Percentiles rank a stretch among this genome's conserved stretches.
Conservation (phyloP, 78 protist species). For the Emiliania huxleyi region DNA sequence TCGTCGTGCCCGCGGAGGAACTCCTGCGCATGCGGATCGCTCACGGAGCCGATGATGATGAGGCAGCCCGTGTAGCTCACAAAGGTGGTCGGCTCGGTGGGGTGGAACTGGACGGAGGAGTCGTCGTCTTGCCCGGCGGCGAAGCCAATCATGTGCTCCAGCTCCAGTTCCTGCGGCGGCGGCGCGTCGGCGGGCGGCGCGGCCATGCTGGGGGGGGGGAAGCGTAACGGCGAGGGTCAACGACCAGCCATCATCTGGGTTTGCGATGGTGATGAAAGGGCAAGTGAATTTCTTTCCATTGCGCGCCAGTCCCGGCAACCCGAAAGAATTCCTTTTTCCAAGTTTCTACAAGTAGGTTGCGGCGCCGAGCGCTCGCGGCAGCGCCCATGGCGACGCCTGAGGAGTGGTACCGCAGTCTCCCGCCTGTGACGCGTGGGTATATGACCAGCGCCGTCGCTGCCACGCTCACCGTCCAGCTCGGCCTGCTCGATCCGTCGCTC, state of each 20-base stretch:
- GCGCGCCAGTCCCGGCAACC: too few relatives aligned
- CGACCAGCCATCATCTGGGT: too few relatives aligned
- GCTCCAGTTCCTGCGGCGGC: too few relatives aligned
- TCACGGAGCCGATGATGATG: slow-evolving; percentile 16
- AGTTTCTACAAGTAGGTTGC: too few relatives aligned
- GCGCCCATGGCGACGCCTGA: background rate
- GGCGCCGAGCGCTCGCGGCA: too few relatives aligned
- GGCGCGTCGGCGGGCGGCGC: too few relatives aligned
- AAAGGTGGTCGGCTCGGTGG: background rate
- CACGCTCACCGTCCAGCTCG: background rate
- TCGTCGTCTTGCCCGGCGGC: background rate
- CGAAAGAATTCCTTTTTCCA: too few relatives aligned
- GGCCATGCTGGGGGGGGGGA: too few relatives aligned
- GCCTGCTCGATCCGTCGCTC: background rate
- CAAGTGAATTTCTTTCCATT: too few relatives aligned
- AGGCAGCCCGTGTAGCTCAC: slow-evolving; percentile 38
- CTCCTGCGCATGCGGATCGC: slow-evolving; percentile 54
- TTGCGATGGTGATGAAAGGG: too few relatives aligned
- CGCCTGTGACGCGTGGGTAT: background rate
- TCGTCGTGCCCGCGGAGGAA: slow-evolving; percentile 56
- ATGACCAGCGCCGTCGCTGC: background rate
- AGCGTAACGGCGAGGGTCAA: too few relatives aligned
- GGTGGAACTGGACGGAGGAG: background rate
- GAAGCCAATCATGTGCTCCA: slow-evolving; percentile 51
- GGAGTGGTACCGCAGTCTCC: background rate